phyloP scores from a whole-genome alignment of 441 rosid genomes.

The Raphanus hybrid region DNA sequence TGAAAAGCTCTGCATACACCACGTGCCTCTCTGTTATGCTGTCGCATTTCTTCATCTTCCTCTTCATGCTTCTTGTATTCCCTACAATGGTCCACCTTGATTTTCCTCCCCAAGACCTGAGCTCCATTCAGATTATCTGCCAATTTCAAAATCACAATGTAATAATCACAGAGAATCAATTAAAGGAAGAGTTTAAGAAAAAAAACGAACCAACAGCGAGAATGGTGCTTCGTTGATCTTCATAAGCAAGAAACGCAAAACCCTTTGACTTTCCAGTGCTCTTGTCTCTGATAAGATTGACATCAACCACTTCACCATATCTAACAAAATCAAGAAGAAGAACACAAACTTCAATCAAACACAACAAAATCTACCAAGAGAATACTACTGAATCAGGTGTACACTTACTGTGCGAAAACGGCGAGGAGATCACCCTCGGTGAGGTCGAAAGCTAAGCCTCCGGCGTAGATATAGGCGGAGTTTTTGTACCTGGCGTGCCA shows the following conservation, averaged over 20 bases:
- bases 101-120: conserved; percentile 64
- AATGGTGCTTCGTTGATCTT: conserved; percentile 89
- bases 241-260: conserved; percentile 87
- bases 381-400: neutral
- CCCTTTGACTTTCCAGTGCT: conserved; percentile 93
- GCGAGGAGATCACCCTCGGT: conserved; percentile 98
- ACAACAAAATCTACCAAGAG: neutral
- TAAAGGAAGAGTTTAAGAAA: neutral
- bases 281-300: conserved; percentile 87
- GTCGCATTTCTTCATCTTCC: conserved; percentile 78
- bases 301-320: conserved; percentile 90
- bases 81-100: conserved; percentile 79
- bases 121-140: conserved; percentile 92
- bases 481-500: conserved; percentile 95
- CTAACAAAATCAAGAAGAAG: conserved; percentile 37
- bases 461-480: conserved; percentile 80
- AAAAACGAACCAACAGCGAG: conserved; percentile 83
- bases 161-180: neutral
- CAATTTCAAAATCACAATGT: conserved; percentile 19
- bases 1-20: conserved; percentile 95
- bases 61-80: conserved; percentile 81
- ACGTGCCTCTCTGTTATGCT: conserved; percentile 79
- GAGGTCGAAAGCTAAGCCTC: conserved; percentile 89
- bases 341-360: neutral
- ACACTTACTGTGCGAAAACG: conserved; percentile 78